Conservation (phyloP, 306 rosid genomes). For the apple (Malus domestica) region ASM211411v1 NC_041797.1:29415001-29415500, state of each 20-base stretch:
- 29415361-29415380: neutral
- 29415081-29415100: too few relatives aligned
- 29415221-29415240: neutral
- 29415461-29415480: too few relatives aligned
- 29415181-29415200: neutral
- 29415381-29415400: neutral
- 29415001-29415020: too few relatives aligned
- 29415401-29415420: neutral
- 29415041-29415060: too few relatives aligned
- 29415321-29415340: neutral
- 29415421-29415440: too few relatives aligned
- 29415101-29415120: neutral
- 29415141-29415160: neutral
- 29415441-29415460: too few relatives aligned
- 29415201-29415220: neutral
- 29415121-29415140: neutral
- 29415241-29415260: neutral
- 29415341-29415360: neutral
- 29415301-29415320: neutral
- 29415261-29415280: neutral
- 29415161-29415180: neutral
- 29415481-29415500: too few relatives aligned
- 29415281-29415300: constrained; percentile 3
- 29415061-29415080: rapidly evolving
- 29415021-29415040: too few relatives aligned